Base-by-base conservation (phyloP, 2,329 filamentous ascomycete genomes). In the Phaeosphaeria sp. region DNA sequence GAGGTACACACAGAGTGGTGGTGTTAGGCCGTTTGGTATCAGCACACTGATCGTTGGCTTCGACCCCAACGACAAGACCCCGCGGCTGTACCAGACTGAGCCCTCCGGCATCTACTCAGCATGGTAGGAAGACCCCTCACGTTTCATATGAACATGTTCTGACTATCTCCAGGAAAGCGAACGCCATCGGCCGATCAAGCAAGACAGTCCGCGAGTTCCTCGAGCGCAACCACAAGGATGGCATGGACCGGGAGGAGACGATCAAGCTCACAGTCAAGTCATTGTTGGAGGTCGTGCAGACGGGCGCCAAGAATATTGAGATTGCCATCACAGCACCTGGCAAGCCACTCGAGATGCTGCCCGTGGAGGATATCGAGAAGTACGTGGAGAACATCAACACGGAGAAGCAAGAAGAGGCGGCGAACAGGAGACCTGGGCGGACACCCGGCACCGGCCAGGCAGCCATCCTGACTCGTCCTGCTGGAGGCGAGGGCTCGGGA, bases 21-120 rank as follows among this genome's bases (percentile, higher is more conserved):
- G 95, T 86, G 95, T 99, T 52, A 86, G 95, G 74, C 95, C 95
- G n/a, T 99, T 99, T 75, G 95, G 95, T 62, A 97, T 99, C 79
- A 97, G 93, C 83, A 98, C 94, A 42, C 84, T 99, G 77, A 93
- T 99, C 70, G 94, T 99, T 62, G 95, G 95, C n/a, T 99, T 99
- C 76, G 95, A 99, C 82, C 91, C 93, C 69, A 92, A 91, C 69
- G 94, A 93, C 84, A 89, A 90, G 75, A 89, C 89, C 55, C 94
- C 95, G 53, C 87, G 93, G 71, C 84, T 99, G 60, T 99, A 98
- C 80, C 94, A 97, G 86, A 99, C 95, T 3, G 95, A 99, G 83
- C 95, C 96, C n/a, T 97, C 93, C 63, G 95, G 96, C 59, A 99
- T 99, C 79, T 99, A 98, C 85, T 97, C 93, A 56, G 95, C 95